Percentiles rank a stretch among this genome's conserved stretches.
Evolutionary conservation across 495 filamentous ascomycete genomes (phyloP).

Genomic region (Elaphomyces granulatus): DNA sequence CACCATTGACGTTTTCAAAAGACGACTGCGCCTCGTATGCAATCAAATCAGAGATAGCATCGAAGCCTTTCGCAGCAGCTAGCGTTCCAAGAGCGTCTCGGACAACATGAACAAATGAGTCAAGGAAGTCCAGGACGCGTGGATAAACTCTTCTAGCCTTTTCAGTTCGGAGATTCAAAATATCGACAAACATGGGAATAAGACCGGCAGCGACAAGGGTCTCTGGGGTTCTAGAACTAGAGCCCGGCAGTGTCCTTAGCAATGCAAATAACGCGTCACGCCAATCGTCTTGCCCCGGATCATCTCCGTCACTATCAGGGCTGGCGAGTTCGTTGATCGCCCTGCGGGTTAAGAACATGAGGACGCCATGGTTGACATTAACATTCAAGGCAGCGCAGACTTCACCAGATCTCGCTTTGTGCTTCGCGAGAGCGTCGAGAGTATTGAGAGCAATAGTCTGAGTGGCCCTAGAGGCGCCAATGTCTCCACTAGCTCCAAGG

Average conservation of each 20-base stretch:
- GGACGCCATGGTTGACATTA: conserved; percentile 88
- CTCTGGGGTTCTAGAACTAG: conserved; percentile 54
- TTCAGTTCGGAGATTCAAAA: conserved; percentile 67
- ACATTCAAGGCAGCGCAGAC: conserved; percentile 76
- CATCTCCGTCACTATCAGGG: conserved; percentile 41
- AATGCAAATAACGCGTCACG: conserved; percentile 76
- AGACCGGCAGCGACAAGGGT: conserved; percentile 74
- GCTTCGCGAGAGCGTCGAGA: conserved; percentile 66
- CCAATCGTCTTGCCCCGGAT: conserved; percentile 63
- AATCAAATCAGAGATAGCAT: conserved; percentile 72
- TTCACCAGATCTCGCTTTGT: conserved; percentile 61
- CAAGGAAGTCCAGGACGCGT: conserved; percentile 69
- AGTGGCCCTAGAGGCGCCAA: conserved; percentile 50
- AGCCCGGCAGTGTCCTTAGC: conserved; percentile 54
- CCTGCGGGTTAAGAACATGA: conserved; percentile 88
- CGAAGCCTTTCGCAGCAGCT: conserved; percentile 65
- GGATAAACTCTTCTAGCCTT: conserved; percentile 72
- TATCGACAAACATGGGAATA: conserved; percentile 77
- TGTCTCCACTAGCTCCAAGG: conserved; percentile 48
- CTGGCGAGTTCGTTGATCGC: conserved; percentile 64
- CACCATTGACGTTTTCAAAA: conserved; percentile 44
- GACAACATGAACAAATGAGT: conserved; percentile 68
- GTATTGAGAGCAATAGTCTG: conserved; percentile 74
- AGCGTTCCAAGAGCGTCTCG: conserved; percentile 68
- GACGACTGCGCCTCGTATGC: conserved; percentile 63